Evolutionary conservation across 1,139 yeast genomes (phyloP), one percentile per base, ranked within the genome.

Genomic region (Geotrichum armillariae): DNA sequence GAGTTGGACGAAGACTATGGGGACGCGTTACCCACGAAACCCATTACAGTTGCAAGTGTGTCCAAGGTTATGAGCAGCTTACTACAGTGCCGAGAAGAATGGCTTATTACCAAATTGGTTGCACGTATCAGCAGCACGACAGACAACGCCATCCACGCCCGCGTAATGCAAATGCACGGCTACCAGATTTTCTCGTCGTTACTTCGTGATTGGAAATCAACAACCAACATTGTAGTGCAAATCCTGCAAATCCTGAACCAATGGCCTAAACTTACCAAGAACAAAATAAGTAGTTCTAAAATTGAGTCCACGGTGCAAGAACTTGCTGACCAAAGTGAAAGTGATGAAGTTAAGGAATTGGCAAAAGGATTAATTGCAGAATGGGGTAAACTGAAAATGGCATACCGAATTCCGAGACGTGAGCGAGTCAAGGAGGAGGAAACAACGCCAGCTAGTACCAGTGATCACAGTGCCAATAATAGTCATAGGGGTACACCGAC

Each of bases 231-330:
- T 6, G 55, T 60, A 16, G 50, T 55, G 2, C 69, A 74, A 62
- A 73, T 86, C 36, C 68, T 90, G 49, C 71, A 73, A 41, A 77
- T 90, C 33, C 72, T 93, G 56, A 66, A 73, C 33, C 72, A 73
- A 50, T 87, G 96, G 91, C 98, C 98, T 4, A 76, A 79, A 46
- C 76, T 90, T 42, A 86, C 96, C 1, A 79, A 83, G 58, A 90
- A 89, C 67, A 85, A 89, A 61, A 85, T 93, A 53, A 77, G 82
- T n/a, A 79, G 85, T 49, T 83, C 94, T 17, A 83, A 82, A 60
- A 82, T 93, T 50, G 96, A 88, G 60, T 75, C 76, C 36, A 78
- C 81, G 17, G 78, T 90, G 5, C 66, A 71, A 46, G 75, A 73
- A 3, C 65, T 89, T 27, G 65, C 71, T 22, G 54, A 57, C 1